phyloP scores from a whole-genome alignment of 176 grass and related monocot species.

The Hsuehochloa calcarea region DNA sequence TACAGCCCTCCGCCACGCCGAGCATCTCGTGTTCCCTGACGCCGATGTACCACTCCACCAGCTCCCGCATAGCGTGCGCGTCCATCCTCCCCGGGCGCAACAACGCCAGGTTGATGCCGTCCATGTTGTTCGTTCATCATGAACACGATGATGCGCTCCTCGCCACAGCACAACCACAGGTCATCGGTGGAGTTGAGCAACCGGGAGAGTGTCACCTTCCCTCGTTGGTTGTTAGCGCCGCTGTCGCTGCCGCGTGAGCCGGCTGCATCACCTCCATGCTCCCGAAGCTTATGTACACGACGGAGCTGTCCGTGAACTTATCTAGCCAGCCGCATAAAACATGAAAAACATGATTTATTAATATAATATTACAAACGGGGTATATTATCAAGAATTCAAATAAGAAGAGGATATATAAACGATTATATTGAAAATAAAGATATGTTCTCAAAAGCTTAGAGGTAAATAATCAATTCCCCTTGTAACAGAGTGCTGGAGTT shows the following conservation, averaged over 20 bases:
- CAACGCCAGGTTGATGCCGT: constrained; percentile 81
- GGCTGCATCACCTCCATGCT: too few species aligned
- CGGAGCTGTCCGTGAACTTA: too few species aligned
- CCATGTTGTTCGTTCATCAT: constrained; percentile 92
- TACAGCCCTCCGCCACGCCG: constrained; percentile 44
- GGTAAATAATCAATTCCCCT: too few species aligned
- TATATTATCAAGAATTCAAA: too few species aligned
- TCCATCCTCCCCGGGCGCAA: constrained; percentile 92
- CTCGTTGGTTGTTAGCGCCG: background rate
- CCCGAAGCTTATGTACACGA: too few species aligned
- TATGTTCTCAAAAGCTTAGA: too few species aligned
- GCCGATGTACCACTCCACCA: constrained; percentile 64
- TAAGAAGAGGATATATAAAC: too few species aligned
- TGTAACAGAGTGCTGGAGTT: background rate
- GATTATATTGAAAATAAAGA: too few species aligned
- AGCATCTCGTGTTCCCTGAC: constrained; percentile 54
- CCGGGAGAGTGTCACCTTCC: constrained; percentile 80
- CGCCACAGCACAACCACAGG: constrained; percentile 95
- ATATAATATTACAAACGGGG: too few species aligned
- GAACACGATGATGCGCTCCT: constrained; percentile 93
- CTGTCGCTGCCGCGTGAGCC: background rate
- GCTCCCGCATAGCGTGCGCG: constrained; percentile 78
- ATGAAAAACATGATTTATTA: too few species aligned
- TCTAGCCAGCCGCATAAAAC: too few species aligned
- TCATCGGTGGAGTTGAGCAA: constrained; percentile 93